phyloP scores from a whole-genome alignment of 805 yeast genomes.

The Metschnikowia lunata region DNA sequence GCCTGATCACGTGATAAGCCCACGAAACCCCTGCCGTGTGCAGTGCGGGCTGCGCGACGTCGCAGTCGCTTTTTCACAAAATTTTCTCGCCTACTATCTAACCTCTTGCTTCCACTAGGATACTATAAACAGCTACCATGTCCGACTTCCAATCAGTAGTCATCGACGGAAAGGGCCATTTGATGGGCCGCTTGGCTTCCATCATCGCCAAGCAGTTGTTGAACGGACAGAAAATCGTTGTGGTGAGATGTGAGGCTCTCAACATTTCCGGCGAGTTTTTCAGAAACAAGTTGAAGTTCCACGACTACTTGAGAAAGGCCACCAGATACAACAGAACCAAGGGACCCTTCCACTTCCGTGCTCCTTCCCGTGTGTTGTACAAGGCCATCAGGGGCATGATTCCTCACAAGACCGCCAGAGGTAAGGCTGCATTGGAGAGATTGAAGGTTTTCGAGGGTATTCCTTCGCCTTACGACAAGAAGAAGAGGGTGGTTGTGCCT shows the following conservation, averaged over 20 bases:
- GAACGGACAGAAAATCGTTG: slow-evolving; percentile 96
- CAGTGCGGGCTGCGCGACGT: too few relatives aligned
- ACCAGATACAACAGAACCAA: slow-evolving; percentile 97
- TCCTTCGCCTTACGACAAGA: slow-evolving; percentile 99
- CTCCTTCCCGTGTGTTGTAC: slow-evolving; percentile 99
- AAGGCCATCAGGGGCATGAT: slow-evolving; percentile 99
- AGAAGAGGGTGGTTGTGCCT: slow-evolving; percentile 99
- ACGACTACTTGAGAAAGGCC: slow-evolving; percentile 99
- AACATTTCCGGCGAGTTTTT: slow-evolving; percentile 99
- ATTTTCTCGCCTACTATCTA: slow-evolving; percentile 10
- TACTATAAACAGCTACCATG: slow-evolving; percentile 34
- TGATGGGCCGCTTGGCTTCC: slow-evolving; percentile 99
- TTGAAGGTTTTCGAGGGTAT: slow-evolving; percentile 99
- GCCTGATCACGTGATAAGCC: too few relatives aligned
- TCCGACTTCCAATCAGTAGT: slow-evolving; percentile 95
- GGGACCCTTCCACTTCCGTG: slow-evolving; percentile 99
- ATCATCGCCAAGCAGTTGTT: slow-evolving; percentile 97
- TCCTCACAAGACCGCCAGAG: slow-evolving; percentile 99
- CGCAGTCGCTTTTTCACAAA: slow-evolving; percentile 9
- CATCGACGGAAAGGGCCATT: slow-evolving; percentile 99
- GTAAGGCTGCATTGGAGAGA: slow-evolving; percentile 99
- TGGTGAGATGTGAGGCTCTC: slow-evolving; percentile 96
- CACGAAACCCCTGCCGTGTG: too few relatives aligned
- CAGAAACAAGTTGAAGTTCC: slow-evolving; percentile 99
- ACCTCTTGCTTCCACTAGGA: not conserved